Evolutionary conservation across 1,139 yeast species (phyloP).

Genomic region (Saccharomyces hybrid): DNA sequence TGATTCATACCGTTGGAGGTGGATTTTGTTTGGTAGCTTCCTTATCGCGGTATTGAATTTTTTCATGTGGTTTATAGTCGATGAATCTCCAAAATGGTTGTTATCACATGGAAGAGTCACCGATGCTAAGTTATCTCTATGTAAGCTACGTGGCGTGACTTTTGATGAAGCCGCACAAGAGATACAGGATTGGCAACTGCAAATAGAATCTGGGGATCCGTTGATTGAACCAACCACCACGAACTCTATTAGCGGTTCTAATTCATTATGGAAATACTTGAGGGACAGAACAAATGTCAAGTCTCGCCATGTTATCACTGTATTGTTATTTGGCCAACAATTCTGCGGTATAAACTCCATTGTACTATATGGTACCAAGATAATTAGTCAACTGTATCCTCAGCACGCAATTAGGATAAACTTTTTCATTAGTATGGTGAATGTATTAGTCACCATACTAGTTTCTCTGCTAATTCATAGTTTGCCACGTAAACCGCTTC

Average conservation of each 20-base stretch:
- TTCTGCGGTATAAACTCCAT: constrained; percentile 88
- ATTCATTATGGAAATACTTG: constrained; percentile 38
- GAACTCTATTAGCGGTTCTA: constrained; percentile 3
- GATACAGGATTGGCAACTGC: constrained; percentile 24
- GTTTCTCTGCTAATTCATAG: constrained; percentile 69
- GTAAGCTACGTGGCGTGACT: constrained; percentile 29
- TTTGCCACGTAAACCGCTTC: constrained; percentile 67
- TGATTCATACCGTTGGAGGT: constrained; percentile 62
- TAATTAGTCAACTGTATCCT: constrained; percentile 59
- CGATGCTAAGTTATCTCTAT: constrained; percentile 34
- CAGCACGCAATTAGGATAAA: constrained; percentile 60
- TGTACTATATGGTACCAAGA: constrained; percentile 83
- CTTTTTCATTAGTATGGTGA: constrained; percentile 63
- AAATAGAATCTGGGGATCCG: not conserved
- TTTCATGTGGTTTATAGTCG: constrained; percentile 39
- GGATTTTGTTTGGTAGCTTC: constrained; percentile 52
- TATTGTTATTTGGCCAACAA: constrained; percentile 77
- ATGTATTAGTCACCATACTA: constrained; percentile 60
- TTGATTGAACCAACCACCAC: not conserved
- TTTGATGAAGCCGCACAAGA: constrained; percentile 27
- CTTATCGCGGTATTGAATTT: constrained; percentile 46
- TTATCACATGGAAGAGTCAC: constrained; percentile 31
- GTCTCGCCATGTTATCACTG: constrained; percentile 59
- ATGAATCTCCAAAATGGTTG: constrained; percentile 85
- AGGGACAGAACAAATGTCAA: constrained; percentile 43